These are phyloP conservation scores for Neckera pumila DNA, from an alignment of 225 moss, liverwort and hornwort species.

Conservation along the genomic window DNA sequence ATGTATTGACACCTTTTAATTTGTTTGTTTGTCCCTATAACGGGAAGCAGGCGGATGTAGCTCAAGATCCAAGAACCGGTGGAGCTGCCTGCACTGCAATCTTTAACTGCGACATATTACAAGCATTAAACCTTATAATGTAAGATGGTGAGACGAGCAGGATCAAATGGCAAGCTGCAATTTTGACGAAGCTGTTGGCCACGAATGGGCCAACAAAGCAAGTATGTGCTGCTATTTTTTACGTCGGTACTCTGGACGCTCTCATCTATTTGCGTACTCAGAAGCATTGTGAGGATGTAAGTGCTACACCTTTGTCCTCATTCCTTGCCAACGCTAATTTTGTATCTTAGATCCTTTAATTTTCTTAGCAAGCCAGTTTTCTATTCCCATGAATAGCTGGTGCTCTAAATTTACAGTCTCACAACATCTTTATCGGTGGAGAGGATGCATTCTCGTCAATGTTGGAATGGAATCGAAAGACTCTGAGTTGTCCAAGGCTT, in stretches of 20 bases:
- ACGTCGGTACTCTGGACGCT: not conserved
- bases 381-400: not conserved
- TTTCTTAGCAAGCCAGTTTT: not conserved
- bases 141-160: not conserved
- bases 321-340: not conserved
- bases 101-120: not conserved
- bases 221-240: not conserved
- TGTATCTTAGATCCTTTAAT: not conserved
- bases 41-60: not conserved
- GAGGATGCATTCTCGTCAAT: not conserved
- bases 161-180: conserved; percentile 15
- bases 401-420: not conserved
- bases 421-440: not conserved
- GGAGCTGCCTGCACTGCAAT: not conserved
- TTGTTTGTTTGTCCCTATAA: not conserved
- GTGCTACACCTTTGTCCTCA: not conserved
- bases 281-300: not conserved
- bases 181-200: not conserved
- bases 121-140: not conserved
- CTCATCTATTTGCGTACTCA: not conserved
- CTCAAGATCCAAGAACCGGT: not conserved
- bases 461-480: not conserved
- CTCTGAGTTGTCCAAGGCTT: not conserved
- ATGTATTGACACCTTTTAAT: not conserved
- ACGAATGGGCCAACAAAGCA: conserved; percentile 8